Evolutionary conservation across 1,284 basidiomycete species (phyloP), one percentile per base, ranked within the genome.

Genomic region (Apiotrichum akiyoshidainum): DNA sequence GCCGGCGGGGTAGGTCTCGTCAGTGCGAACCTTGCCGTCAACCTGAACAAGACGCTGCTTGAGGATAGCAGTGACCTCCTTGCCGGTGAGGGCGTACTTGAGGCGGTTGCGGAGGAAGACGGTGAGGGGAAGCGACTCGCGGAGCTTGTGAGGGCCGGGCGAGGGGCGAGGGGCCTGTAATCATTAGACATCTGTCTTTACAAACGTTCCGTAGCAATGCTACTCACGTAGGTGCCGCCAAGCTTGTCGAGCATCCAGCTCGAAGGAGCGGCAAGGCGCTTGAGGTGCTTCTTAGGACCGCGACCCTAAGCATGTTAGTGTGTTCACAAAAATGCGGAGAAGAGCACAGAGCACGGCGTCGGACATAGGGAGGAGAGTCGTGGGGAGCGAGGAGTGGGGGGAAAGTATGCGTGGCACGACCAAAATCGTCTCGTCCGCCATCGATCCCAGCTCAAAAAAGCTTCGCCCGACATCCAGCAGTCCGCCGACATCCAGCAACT

Each of bases 181-280:
- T 37, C 10, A 50, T 50, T 50, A 50, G 90, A 92, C 60, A 45
- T 59, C 47, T 48, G 52, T 54, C 48, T 17, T 12, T 46, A 16
- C 47, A 53, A 42, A 48, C 53, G 31, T 46, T 54, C 46, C 46
- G 50, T 55, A 47, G 49, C 49, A 37, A 92, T 37, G 48, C 48
- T 50, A 50, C 48, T 50, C 48, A 50, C 48, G 80, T 97, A 97
- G 75, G 92, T 96, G 68, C 95, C 95, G 81, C 91, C 89, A 76
- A 99, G 83, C 83, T 99, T 99, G 86, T 98, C 93, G 71, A 99
- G 86, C 92, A 99, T 96, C 96, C 96, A 99, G 83, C 92, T 90
- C 61, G 92, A 95, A 68, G 96, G 96, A 71, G 96, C 96, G 72
- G 88, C 87, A 69, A 98, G 87, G 78, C 95, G 91, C 86, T 97